These are phyloP conservation scores for Triticum turgidum DNA, from an alignment of 176 grass and related monocot species.

Conservation along the genomic window DNA sequence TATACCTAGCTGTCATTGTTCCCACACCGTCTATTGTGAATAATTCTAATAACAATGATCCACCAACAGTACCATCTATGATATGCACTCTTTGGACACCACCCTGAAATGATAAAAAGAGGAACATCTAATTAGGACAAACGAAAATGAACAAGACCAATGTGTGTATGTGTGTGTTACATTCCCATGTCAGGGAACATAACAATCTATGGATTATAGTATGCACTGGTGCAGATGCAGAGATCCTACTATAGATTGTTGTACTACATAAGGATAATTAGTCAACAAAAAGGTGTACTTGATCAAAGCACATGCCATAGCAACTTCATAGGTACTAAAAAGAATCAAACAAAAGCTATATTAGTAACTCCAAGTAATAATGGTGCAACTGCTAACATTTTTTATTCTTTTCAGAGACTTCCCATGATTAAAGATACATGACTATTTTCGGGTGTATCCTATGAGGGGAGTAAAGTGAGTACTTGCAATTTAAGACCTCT, in stretches of 20 bases:
- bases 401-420: not conserved
- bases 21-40: constrained; percentile 85
- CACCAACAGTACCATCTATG: constrained; percentile 81
- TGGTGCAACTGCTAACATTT: not conserved
- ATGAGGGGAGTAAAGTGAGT: constrained; percentile 9
- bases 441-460: too few species aligned
- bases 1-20: constrained; percentile 90
- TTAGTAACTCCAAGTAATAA: constrained; percentile 4
- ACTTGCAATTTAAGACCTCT: constrained; percentile 97
- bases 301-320: constrained; percentile 81
- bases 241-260: too few species aligned
- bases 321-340: constrained; percentile 90
- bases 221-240: too few species aligned
- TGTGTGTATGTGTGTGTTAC: too few species aligned
- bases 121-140: constrained; percentile 23
- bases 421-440: too few species aligned
- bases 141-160: not conserved
- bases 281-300: too few species aligned
- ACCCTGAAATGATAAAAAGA: constrained; percentile 46
- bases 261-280: too few species aligned
- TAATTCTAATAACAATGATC: constrained; percentile 82
- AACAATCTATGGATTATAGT: constrained; percentile 2
- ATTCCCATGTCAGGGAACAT: not conserved
- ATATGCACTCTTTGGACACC: constrained; percentile 96
- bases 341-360: not conserved